phyloP scores from a whole-genome alignment of 768 basidiomycete species.

The Hirschioporus abietinus region DNA sequence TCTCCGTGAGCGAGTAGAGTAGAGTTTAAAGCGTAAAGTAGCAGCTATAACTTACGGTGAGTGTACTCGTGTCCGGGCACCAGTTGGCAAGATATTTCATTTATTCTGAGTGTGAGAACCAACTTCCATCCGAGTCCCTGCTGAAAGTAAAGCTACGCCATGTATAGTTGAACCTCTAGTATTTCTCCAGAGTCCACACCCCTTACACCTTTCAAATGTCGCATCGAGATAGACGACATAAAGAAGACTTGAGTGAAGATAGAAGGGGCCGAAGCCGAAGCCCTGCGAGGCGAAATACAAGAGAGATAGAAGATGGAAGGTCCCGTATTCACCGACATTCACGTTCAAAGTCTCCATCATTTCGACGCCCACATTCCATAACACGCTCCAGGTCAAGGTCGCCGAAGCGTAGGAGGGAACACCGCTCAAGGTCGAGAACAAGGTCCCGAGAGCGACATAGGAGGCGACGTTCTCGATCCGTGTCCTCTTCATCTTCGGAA shows the following conservation, averaged over 20 bases:
- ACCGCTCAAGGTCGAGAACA: not conserved
- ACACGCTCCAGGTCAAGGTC: slow-evolving; percentile 24
- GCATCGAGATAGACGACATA: slow-evolving; percentile 4
- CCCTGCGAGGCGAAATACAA: not conserved
- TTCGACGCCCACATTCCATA: slow-evolving; percentile 10
- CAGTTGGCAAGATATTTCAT: not conserved
- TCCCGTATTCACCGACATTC: slow-evolving; percentile 3
- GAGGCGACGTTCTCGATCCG: slow-evolving; percentile 11
- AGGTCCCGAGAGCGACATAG: slow-evolving; percentile 5
- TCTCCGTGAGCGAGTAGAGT: not conserved
- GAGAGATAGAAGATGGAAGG: not conserved
- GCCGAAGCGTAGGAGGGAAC: slow-evolving; percentile 11
- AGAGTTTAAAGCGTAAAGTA: not conserved
- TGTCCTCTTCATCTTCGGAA: slow-evolving; percentile 8
- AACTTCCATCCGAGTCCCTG: not conserved
- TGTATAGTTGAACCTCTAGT: not conserved
- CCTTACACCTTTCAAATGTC: not conserved
- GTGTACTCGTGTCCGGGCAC: not conserved
- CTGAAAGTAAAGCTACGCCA: not conserved
- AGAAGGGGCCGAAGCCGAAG: slow-evolving; percentile 13
- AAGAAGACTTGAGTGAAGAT: slow-evolving; percentile 6
- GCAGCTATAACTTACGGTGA: not conserved
- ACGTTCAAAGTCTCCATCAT: slow-evolving; percentile 21
- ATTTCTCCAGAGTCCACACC: not conserved
- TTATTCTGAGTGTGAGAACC: not conserved